Evolutionary conservation across 2,329 filamentous ascomycete species (phyloP).

Genomic region (Neurospora crassa): DNA sequence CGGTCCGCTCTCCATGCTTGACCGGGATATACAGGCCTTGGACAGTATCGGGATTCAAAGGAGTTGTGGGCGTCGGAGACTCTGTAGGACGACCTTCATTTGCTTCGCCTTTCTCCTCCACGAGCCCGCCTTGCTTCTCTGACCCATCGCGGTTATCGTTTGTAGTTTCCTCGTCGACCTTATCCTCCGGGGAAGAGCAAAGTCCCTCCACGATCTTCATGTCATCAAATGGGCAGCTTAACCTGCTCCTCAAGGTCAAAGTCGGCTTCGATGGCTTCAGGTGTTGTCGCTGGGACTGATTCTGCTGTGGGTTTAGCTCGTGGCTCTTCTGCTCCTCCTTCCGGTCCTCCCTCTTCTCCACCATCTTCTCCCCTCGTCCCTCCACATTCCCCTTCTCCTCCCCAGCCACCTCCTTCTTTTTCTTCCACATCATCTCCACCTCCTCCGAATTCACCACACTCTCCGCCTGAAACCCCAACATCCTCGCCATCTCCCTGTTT

Average conservation of each 20-base stretch:
- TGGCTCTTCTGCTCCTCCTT: not conserved
- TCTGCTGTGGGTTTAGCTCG: not conserved
- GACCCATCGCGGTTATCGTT: not conserved
- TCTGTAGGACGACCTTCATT: not conserved
- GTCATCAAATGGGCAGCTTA: not conserved
- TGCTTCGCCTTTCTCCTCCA: not conserved
- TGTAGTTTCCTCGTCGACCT: not conserved
- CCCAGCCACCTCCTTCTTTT: not conserved
- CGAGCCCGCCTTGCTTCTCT: not conserved
- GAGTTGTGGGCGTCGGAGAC: not conserved
- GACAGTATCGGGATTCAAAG: not conserved
- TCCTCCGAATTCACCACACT: not conserved
- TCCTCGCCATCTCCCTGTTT: not conserved
- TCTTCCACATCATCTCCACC: not conserved
- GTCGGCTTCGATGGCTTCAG: not conserved
- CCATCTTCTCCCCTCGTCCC: not conserved
- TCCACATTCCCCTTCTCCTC: not conserved
- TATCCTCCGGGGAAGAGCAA: not conserved
- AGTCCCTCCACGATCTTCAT: not conserved
- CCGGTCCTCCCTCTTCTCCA: not conserved
- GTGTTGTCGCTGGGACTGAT: not conserved
- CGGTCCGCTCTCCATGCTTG: not conserved
- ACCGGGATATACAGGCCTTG: not conserved
- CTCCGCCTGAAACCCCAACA: not conserved
- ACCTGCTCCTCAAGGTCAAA: not conserved